Conservation (phyloP, 2,329 filamentous ascomycete genomes). For the Neopestalotiopsis rosae region DNA sequence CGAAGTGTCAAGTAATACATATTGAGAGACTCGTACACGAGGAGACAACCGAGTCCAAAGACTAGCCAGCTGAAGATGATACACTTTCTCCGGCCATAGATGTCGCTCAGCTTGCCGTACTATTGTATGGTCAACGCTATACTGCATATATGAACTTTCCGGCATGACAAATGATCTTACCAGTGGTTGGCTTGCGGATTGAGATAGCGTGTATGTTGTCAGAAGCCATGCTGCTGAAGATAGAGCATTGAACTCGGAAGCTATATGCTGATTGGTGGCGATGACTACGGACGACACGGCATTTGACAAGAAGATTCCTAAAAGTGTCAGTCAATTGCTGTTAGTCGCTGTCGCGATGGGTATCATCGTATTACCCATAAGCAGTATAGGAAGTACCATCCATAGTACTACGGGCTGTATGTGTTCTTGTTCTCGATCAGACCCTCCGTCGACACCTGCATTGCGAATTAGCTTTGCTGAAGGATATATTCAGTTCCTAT, state of each 20-base stretch:
- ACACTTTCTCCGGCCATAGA: neutral
- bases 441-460: neutral
- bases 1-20: neutral
- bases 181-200: neutral
- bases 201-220: neutral
- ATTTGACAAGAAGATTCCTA: neutral
- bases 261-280: conserved; percentile 4
- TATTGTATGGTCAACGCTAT: neutral
- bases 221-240: neutral
- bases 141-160: no score
- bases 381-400: neutral
- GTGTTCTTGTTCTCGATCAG: neutral
- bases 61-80: neutral
- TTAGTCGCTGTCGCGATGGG: no score
- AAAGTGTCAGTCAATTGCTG: neutral
- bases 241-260: neutral
- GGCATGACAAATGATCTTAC: neutral
- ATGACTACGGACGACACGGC: neutral
- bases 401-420: neutral
- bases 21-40: neutral
- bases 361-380: neutral
- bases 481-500: neutral
- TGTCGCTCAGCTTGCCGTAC: conserved; percentile 6
- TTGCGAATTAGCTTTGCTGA: neutral
- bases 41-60: neutral